These are phyloP conservation scores for Macrotyloma uniflorum DNA, from an alignment of 306 rosid genomes.

Conservation along the genomic window DNA sequence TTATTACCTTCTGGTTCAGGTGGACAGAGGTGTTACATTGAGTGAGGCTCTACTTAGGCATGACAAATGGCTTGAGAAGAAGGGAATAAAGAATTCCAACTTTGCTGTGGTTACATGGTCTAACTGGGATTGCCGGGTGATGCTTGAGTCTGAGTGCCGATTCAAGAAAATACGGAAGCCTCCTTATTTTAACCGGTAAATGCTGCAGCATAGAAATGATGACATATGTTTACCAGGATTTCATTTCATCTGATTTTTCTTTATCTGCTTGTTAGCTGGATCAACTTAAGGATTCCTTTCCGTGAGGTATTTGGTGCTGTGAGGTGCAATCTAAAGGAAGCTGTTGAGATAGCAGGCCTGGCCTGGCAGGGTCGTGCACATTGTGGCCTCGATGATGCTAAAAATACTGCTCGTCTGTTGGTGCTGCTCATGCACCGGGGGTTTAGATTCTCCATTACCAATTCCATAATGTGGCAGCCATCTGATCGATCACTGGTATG, in stretches of 20 bases:
- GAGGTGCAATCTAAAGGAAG: slow-evolving; percentile 90
- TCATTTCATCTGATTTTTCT: slow-evolving; percentile 40
- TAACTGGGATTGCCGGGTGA: slow-evolving; percentile 91
- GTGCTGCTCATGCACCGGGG: slow-evolving; percentile 78
- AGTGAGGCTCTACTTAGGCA: slow-evolving; percentile 92
- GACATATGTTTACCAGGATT: slow-evolving; percentile 22
- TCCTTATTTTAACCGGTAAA: slow-evolving; percentile 87
- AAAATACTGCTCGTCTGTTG: slow-evolving; percentile 84
- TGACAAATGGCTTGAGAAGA: slow-evolving; percentile 96
- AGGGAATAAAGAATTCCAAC: slow-evolving; percentile 81
- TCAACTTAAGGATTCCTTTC: slow-evolving; percentile 86
- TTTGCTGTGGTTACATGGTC: slow-evolving; percentile 99
- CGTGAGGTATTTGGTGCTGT: slow-evolving; percentile 76
- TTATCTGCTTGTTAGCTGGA: slow-evolving; percentile 68
- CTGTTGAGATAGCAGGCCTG: slow-evolving; percentile 87
- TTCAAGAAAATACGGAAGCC: slow-evolving; percentile 92
- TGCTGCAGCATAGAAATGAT: slow-evolving; percentile 32
- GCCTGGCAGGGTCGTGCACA: slow-evolving; percentile 95
- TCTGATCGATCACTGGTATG: slow-evolving; percentile 55
- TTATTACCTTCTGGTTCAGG: slow-evolving; percentile 54
- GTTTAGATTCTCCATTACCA: slow-evolving; percentile 78
- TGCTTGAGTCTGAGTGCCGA: slow-evolving; percentile 95
- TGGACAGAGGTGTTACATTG: slow-evolving; percentile 88
- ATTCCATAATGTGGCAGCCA: slow-evolving; percentile 67
- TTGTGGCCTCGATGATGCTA: slow-evolving; percentile 94